Conservation (phyloP, 805 yeast species). For the Suhomyces sp. region DNA sequence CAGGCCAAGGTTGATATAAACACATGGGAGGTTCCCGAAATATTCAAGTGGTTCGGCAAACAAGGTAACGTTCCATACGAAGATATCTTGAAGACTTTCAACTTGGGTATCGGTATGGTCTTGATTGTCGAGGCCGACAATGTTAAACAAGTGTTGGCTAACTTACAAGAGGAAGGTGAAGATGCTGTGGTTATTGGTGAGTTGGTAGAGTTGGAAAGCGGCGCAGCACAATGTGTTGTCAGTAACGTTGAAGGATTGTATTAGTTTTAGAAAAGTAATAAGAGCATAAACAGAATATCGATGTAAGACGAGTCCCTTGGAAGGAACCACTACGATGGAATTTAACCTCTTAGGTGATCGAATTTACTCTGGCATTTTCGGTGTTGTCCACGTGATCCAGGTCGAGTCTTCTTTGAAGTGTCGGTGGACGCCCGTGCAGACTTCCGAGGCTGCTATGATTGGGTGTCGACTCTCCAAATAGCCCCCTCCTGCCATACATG, state of each 20-base stretch:
- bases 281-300: background rate
- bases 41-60: constrained; percentile 91
- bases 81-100: constrained; percentile 87
- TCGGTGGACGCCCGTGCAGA: too few relatives aligned
- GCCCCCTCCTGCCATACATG: too few relatives aligned
- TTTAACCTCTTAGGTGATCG: too few relatives aligned
- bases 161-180: constrained; percentile 67
- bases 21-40: constrained; percentile 81
- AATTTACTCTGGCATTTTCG: too few relatives aligned
- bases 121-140: constrained; percentile 71
- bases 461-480: too few relatives aligned
- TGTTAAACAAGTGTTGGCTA: constrained; percentile 52
- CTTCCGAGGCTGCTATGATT: too few relatives aligned
- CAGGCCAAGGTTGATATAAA: constrained; percentile 78
- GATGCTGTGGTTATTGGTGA: constrained; percentile 53
- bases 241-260: constrained; percentile 42
- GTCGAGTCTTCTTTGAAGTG: too few relatives aligned
- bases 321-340: too few relatives aligned
- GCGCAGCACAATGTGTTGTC: constrained; percentile 63
- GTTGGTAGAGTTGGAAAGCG: constrained; percentile 36
- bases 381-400: too few relatives aligned
- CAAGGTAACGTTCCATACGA: constrained; percentile 85
- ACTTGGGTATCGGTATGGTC: constrained; percentile 97
- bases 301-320: too few relatives aligned
- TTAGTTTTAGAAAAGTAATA: constrained; percentile 12